phyloP scores from a whole-genome alignment of 1,284 basidiomycete genomes.

The Peniophora sp. region DNA sequence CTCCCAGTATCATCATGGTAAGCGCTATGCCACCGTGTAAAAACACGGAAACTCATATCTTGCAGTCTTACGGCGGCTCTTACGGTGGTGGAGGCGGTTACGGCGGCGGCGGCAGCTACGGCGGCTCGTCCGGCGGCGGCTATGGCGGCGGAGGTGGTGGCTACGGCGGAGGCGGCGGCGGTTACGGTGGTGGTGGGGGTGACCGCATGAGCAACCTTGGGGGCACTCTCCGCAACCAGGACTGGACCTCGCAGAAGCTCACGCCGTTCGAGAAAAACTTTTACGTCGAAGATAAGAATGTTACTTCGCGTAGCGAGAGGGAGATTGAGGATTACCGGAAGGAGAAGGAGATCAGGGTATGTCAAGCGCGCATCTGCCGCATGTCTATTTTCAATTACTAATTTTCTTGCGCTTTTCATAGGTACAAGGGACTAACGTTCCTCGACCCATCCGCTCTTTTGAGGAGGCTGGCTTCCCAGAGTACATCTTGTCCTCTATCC shows the following conservation, averaged over 20 bases:
- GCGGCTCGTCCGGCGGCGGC: constrained; percentile 16
- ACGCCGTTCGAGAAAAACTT: constrained; percentile 95
- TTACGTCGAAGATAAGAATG: constrained; percentile 89
- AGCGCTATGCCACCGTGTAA: constrained; percentile 4
- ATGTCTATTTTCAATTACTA: neutral
- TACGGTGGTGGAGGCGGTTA: constrained; percentile 27
- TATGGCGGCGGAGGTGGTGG: constrained; percentile 31
- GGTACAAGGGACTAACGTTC: constrained; percentile 86
- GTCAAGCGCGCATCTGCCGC: constrained; percentile 3
- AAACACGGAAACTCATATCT: constrained; percentile 2
- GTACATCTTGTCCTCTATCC: constrained; percentile 91
- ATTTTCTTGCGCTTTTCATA: constrained; percentile 22
- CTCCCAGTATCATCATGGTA: constrained; percentile 7
- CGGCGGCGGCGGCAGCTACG: constrained; percentile 20
- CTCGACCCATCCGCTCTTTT: constrained; percentile 86
- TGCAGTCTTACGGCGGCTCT: constrained; percentile 14
- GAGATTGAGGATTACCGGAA: constrained; percentile 88
- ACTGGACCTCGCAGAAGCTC: constrained; percentile 75
- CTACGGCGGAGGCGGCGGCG: constrained; percentile 44
- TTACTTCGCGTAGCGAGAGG: constrained; percentile 70
- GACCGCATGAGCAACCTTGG: constrained; percentile 86
- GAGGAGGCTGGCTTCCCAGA: constrained; percentile 96
- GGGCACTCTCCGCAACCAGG: constrained; percentile 73
- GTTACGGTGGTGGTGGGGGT: constrained; percentile 48
- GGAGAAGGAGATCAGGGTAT: constrained; percentile 82